phyloP scores from a whole-genome alignment of 192 early-diverging fungal genomes.

The Coemansia sp. region DNA sequence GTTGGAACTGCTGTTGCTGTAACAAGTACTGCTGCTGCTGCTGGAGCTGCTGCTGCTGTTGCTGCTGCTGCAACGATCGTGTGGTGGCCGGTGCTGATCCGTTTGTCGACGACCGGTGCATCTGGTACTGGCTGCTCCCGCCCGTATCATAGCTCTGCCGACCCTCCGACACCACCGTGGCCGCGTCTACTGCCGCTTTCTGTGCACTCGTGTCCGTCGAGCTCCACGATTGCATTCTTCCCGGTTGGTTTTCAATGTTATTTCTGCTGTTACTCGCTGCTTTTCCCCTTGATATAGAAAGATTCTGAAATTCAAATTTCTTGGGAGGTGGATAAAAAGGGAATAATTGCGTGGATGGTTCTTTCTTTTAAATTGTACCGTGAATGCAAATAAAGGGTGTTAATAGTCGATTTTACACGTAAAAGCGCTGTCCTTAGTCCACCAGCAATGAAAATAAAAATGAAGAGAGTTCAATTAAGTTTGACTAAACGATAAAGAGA shows the following conservation, averaged over 20 bases:
- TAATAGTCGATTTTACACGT: too few relatives aligned
- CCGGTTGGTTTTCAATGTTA: neutral
- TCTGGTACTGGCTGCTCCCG: neutral
- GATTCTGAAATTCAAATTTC: too few relatives aligned
- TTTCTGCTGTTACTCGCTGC: too few relatives aligned
- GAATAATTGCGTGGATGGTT: too few relatives aligned
- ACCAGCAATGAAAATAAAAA: too few relatives aligned
- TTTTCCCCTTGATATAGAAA: too few relatives aligned
- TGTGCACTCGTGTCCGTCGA: constrained; percentile 11
- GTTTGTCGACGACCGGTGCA: neutral
- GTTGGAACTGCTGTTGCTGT: constrained; percentile 11
- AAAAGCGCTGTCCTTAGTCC: too few relatives aligned
- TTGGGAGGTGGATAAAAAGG: too few relatives aligned
- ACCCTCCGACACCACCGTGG: constrained; percentile 22
- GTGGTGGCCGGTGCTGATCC: neutral
- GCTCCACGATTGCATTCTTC: constrained; percentile 7
- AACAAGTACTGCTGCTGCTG: neutral
- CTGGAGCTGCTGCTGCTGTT: constrained; percentile 3
- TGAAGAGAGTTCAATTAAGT: too few relatives aligned
- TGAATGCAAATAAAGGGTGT: too few relatives aligned
- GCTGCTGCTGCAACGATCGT: constrained; percentile 13
- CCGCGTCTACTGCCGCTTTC: constrained; percentile 6
- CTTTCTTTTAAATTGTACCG: too few relatives aligned
- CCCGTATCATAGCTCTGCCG: constrained; percentile 24
- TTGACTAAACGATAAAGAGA: too few relatives aligned